Conservation (phyloP, 2,329 filamentous ascomycete species). For the Xylaria sp. region DNA sequence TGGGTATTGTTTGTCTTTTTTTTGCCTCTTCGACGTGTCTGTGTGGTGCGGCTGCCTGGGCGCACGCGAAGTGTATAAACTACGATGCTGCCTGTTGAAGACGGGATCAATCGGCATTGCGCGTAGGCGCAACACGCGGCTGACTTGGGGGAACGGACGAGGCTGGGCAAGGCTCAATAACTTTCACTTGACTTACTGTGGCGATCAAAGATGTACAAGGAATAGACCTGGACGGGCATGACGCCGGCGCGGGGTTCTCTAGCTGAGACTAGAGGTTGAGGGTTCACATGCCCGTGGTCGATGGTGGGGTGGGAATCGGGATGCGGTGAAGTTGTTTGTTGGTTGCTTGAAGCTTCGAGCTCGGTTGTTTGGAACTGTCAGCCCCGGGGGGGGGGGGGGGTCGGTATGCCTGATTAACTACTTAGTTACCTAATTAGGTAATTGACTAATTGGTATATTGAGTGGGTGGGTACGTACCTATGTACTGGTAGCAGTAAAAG, state of each 20-base stretch:
- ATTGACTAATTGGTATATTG: too few species aligned
- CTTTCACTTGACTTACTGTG: constrained; percentile 70
- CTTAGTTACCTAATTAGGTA: too few species aligned
- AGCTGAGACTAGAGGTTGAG: constrained; percentile 29
- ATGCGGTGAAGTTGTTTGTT: constrained; percentile 4
- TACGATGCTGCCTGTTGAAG: not conserved
- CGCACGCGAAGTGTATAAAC: constrained; percentile 8
- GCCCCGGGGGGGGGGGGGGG: too few species aligned
- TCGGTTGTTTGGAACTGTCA: not conserved
- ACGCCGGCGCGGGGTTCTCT: constrained; percentile 35
- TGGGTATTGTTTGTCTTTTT: not conserved
- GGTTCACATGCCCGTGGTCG: constrained; percentile 38
- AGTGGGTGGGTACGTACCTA: too few species aligned
- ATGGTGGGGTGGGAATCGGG: not conserved
- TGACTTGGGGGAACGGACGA: constrained; percentile 18
- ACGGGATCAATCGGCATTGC: constrained; percentile 3
- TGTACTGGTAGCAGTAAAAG: too few species aligned
- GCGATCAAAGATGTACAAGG: constrained; percentile 98
- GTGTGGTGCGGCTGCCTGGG: constrained; percentile 15
- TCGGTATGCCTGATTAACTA: too few species aligned
- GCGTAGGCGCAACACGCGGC: constrained; percentile 21
- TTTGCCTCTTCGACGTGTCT: not conserved
- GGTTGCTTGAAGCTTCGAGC: not conserved
- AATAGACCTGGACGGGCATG: constrained; percentile 84
- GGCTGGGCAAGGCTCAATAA: not conserved